These are phyloP conservation scores for Atkinsonella texensis DNA, from an alignment of 2,329 filamentous ascomycete species.

Conservation along the genomic window DNA sequence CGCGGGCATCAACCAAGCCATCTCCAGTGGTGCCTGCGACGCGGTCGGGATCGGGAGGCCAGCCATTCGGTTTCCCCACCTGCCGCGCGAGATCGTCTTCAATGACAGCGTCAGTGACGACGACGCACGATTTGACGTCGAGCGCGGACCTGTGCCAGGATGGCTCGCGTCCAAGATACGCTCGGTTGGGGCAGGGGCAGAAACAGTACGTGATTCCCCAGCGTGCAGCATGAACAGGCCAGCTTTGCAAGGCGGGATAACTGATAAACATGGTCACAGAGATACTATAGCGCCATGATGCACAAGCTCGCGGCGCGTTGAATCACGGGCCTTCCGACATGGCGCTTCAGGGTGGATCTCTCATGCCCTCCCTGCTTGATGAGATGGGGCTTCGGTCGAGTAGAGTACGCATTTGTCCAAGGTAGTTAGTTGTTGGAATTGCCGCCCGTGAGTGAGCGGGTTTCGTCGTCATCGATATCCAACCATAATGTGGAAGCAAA, in stretches of 20 bases:
- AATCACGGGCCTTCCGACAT: background rate
- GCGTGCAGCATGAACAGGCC: too few relatives aligned
- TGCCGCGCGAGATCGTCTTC: background rate
- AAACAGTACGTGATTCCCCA: background rate
- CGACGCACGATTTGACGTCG: background rate
- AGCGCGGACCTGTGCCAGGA: background rate
- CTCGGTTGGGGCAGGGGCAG: background rate
- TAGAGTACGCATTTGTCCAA: too few relatives aligned
- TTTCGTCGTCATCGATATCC: too few relatives aligned
- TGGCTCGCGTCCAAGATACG: background rate
- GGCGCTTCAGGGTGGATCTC: too few relatives aligned
- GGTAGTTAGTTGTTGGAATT: too few relatives aligned
- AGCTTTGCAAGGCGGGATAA: background rate
- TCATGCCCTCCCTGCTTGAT: too few relatives aligned
- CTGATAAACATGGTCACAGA: background rate
- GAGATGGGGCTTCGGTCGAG: too few relatives aligned
- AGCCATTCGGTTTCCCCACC: background rate
- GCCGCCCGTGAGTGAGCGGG: too few relatives aligned
- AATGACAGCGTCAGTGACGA: background rate
- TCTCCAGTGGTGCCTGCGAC: background rate
- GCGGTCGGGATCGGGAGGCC: background rate
- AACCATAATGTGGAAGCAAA: too few relatives aligned
- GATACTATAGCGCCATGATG: background rate
- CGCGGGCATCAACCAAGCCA: background rate
- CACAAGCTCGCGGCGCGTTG: background rate